phyloP scores from a whole-genome alignment of 148 eudicot species.

The Chenopodium suecicum region DNA sequence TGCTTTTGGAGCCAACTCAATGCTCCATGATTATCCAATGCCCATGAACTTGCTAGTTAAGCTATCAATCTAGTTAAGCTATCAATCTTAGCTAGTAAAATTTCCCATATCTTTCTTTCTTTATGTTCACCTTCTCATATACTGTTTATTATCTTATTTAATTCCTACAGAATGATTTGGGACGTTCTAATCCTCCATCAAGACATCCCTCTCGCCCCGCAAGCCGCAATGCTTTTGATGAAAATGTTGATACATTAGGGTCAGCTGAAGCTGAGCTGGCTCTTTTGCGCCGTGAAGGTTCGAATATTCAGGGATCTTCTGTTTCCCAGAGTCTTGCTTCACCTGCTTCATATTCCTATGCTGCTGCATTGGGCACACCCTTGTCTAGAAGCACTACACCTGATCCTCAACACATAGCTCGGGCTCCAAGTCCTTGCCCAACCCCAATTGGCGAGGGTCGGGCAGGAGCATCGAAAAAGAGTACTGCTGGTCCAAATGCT shows the following conservation, averaged over 20 bases:
- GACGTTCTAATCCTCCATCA: conserved; percentile 56
- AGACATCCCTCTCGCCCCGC: conserved; percentile 90
- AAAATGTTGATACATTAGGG: conserved; percentile 43
- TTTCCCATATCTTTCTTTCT: neutral
- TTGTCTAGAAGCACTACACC: conserved; percentile 95
- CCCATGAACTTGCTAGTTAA: neutral
- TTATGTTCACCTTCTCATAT: neutral
- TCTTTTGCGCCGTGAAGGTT: conserved; percentile 42
- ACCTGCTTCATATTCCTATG: conserved; percentile 74
- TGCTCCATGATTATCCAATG: neutral
- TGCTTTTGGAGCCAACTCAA: neutral
- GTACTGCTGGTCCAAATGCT: conserved; percentile 47
- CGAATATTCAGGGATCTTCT: conserved; percentile 46
- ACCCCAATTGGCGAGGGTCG: conserved; percentile 92
- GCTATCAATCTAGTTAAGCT: neutral
- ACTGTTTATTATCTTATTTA: neutral
- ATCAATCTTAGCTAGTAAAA: neutral
- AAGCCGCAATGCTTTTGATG: conserved; percentile 84
- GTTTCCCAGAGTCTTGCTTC: conserved; percentile 40
- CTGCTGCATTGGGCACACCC: conserved; percentile 84
- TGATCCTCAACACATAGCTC: conserved; percentile 77
- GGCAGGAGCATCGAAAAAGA: conserved; percentile 51
- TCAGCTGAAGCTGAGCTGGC: conserved; percentile 74
- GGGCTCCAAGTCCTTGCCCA: conserved; percentile 93
- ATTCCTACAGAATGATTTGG: conserved; percentile 65